Percentiles rank a stretch among this genome's conserved stretches.
phyloP scores from a whole-genome alignment of 495 filamentous ascomycete species.

The Penicillium subrubescens region DNA sequence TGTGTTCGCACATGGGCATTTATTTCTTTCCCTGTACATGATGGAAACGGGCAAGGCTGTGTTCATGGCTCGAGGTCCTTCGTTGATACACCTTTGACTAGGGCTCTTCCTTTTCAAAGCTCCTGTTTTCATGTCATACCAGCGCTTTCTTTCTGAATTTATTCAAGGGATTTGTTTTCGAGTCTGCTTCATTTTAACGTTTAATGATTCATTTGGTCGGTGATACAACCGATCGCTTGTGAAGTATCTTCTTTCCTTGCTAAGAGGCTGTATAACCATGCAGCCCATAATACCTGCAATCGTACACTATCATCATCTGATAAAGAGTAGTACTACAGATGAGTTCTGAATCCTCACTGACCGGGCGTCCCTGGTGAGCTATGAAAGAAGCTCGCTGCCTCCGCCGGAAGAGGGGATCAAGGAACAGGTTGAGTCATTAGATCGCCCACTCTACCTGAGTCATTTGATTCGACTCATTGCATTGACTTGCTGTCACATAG shows the following conservation, averaged over 20 bases:
- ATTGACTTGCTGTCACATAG: not conserved
- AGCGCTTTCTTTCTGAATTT: slow-evolving; percentile 18
- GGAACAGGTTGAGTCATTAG: not conserved
- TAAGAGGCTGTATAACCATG: not conserved
- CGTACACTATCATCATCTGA: not conserved
- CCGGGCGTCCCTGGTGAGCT: not conserved
- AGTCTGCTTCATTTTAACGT: slow-evolving; percentile 10
- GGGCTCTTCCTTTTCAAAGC: slow-evolving; percentile 5
- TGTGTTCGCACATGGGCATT: slow-evolving; percentile 6
- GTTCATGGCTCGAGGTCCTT: slow-evolving; percentile 20
- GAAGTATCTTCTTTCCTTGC: not conserved
- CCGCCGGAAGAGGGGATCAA: not conserved
- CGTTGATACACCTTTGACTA: slow-evolving; percentile 2
- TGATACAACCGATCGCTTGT: slow-evolving; percentile 1
- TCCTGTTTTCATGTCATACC: slow-evolving; percentile 19
- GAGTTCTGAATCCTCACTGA: not conserved
- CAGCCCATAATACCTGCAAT: not conserved
- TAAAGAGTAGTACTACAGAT: not conserved
- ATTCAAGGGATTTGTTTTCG: slow-evolving; percentile 14
- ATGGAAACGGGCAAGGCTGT: slow-evolving; percentile 28
- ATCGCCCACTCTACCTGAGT: not conserved
- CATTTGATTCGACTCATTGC: not conserved
- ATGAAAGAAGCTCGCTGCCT: not conserved
- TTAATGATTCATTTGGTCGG: slow-evolving; percentile 10
- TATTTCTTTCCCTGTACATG: slow-evolving; percentile 34